phyloP scores from a whole-genome alignment of 2,329 filamentous ascomycete species.

The Penicillium sclerotiorum region DNA sequence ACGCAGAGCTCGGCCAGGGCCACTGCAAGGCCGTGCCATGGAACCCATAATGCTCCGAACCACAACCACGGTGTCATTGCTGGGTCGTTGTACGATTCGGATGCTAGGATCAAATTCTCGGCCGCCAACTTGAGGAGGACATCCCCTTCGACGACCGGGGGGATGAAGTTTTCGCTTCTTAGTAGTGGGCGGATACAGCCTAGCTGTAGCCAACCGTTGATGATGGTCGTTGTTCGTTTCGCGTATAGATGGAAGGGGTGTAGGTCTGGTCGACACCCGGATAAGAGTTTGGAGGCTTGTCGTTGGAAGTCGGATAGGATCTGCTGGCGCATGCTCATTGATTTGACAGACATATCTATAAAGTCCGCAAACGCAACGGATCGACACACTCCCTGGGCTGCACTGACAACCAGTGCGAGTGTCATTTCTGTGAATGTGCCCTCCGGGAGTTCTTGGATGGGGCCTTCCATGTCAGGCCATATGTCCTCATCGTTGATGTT shows the following conservation, averaged over 20 bases:
- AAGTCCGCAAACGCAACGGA: slow-evolving; percentile 29
- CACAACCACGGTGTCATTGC: slow-evolving; percentile 28
- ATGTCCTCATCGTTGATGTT: slow-evolving; percentile 36
- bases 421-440: slow-evolving; percentile 34
- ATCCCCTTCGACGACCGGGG: slow-evolving; percentile 27
- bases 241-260: slow-evolving; percentile 31
- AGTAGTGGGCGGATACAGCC: slow-evolving; percentile 31
- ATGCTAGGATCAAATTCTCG: slow-evolving; percentile 24
- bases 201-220: slow-evolving; percentile 32
- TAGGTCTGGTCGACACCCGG: slow-evolving; percentile 21
- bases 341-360: slow-evolving; percentile 24
- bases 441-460: slow-evolving; percentile 16
- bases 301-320: slow-evolving; percentile 30
- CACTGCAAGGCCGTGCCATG: slow-evolving; percentile 37
- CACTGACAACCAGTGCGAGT: slow-evolving; percentile 25
- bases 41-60: slow-evolving; percentile 32
- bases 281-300: slow-evolving; percentile 22
- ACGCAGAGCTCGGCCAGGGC: slow-evolving; percentile 36
- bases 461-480: slow-evolving; percentile 26
- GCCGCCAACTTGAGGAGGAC: slow-evolving; percentile 29
- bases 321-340: slow-evolving; percentile 29
- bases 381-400: slow-evolving; percentile 26
- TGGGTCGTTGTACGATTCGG: slow-evolving; percentile 25
- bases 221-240: slow-evolving; percentile 21
- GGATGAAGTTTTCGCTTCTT: slow-evolving; percentile 24